Evolutionary conservation across 2,329 filamentous ascomycete genomes (phyloP), one percentile per base, ranked within the genome.

Genomic region (Apiospora phragmitis): DNA sequence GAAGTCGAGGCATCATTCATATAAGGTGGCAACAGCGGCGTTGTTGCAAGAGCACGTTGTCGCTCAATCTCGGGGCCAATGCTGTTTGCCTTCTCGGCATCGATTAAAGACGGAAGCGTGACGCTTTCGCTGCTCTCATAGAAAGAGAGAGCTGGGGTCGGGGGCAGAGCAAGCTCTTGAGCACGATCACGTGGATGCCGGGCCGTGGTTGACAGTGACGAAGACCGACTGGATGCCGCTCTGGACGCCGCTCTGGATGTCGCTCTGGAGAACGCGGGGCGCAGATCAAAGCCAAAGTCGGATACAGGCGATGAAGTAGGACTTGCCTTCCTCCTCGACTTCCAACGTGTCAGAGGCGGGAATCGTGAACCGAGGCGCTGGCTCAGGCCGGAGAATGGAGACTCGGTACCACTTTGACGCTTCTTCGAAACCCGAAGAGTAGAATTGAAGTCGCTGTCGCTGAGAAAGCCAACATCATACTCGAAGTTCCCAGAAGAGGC

Each of bases 11-110:
- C 82, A 70, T 89, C 87, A 38, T 89, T 90, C 84, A 97, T 88
- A 45, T 96, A 86, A 0, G 95, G 95, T 9, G 95, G 95, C 2
- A 98, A 86, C 9, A 98, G 86, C 49, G 95, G 95, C 3, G 95
- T 98, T 4, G 92, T 92, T 0, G 93, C 92, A 75, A 93, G 78
- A 59, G 83, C 82, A 67, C 88, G 86, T 83, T 83, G 90, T 79
- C 83, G 90, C 83, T 83, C 90, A 81, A 82, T 88, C 80, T 75
- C 89, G 78, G 75, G 83, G 74, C 80, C 83, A 70, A 81, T 83
- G 71, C 77, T 84, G 72, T 86, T 90, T 47, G 86, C 85, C 69
- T 85, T 85, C 59, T 86, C 84, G 42, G 87, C 84, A 66, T 91
- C 85, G 47, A 89, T 83, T 7, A 87, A 81, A 26, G 81, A 80